phyloP scores from a whole-genome alignment of 108 stramenopile genomes.

The Cyclotella kingstonii region DNA sequence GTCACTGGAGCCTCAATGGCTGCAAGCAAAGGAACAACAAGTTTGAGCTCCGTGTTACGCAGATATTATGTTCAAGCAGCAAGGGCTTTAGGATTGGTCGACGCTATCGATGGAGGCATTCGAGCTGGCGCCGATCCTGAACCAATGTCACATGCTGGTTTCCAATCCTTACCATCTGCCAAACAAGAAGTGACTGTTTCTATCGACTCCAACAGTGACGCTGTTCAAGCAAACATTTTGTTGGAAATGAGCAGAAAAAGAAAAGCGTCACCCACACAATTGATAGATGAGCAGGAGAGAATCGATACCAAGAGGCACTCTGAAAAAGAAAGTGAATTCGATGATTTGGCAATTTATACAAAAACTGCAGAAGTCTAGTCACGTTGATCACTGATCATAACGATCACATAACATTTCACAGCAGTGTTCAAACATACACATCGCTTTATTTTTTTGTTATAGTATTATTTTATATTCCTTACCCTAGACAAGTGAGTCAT shows the following conservation, averaged over 20 bases:
- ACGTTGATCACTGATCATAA: too few species aligned
- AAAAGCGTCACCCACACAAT: conserved; percentile 3
- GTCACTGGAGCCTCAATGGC: conserved; percentile 41
- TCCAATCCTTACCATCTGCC: conserved; percentile 11
- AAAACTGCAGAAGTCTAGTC: too few species aligned
- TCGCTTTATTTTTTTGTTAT: too few species aligned
- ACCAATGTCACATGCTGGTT: conserved; percentile 23
- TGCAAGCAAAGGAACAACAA: conserved; percentile 58
- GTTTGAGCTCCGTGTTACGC: conserved; percentile 74
- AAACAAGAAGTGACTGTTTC: background rate
- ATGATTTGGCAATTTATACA: too few species aligned
- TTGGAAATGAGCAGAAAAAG: conserved; percentile 16
- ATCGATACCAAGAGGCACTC: background rate
- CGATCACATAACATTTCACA: too few species aligned
- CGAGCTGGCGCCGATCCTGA: conserved; percentile 57
- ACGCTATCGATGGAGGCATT: conserved; percentile 68
- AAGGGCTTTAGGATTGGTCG: conserved; percentile 70
- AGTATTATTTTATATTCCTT: too few species aligned
- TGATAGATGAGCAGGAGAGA: conserved; percentile 6
- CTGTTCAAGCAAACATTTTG: conserved; percentile 2
- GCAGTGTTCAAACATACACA: too few species aligned
- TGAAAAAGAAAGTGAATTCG: background rate
- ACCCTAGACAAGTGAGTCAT: too few species aligned
- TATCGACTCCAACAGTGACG: background rate
- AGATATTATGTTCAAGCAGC: conserved; percentile 81